Base-by-base conservation (phyloP, 73 alveolate species). In the Stentor coeruleus region DNA sequence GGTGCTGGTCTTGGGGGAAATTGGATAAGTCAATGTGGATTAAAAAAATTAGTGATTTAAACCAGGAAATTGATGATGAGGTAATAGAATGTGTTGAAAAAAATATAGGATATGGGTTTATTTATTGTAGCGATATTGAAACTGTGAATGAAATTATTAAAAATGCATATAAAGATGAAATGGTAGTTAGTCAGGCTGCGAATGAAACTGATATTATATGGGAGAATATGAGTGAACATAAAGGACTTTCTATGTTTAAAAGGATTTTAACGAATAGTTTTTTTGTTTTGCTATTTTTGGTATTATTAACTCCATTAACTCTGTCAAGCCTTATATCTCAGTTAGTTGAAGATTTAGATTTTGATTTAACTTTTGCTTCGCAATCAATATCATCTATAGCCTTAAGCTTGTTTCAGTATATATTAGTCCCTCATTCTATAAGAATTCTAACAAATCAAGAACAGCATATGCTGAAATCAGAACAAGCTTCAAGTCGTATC, bases 101-200 rank as follows among this genome's bases (percentile, higher is more conserved):
- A 26, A 66, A 66, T 33, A 1, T 66, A 20, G 79, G 79, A 26
- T 66, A 66, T 33, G 79, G 79, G 14, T 66, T 66, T 33, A 66
- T 66, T 2, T 26, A 20, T 33, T 66, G 79, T 33, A 33, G 33
- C n/a, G 33, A 66, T 2, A 26, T 15, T 0, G 42, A 33, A 66
- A 11, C 79, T 26, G 39, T 26, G 0, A 15, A 20, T 20, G n/a
- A 20, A 26, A 20, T 66, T 11, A 28, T 66, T 28, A 15, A 20
- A 66, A 66, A 15, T 2, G 37, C 33, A 1, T 20, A 66, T 20
- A 26, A 14, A 31, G 33, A 66, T 26, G 37, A 66, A 26, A 28
- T 20, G 2, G 33, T 14, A 26, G n/a, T 66, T 26, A 31, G 33
- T 37, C 79, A 3, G 0, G 79, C 79, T 1, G 26, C 79, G n/a